These are phyloP conservation scores for Saitoella complicata DNA, from an alignment of 805 yeast genomes.

Conservation along the genomic window DNA sequence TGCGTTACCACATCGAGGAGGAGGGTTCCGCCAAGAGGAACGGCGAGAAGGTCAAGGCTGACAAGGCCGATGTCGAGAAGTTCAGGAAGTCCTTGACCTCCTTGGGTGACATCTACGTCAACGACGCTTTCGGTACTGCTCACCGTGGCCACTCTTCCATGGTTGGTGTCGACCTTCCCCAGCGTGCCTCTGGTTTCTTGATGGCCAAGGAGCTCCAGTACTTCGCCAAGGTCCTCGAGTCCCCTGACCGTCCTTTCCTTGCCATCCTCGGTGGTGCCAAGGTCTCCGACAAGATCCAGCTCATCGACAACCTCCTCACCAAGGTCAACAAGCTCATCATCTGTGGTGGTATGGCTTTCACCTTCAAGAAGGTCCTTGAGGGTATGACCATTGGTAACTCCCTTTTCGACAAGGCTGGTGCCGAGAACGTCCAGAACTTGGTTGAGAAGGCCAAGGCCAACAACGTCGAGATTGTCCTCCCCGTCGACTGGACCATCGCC, in stretches of 20 bases:
- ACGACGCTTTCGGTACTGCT: conserved; percentile 98
- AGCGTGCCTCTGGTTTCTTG: conserved; percentile 97
- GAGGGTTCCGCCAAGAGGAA: conserved; percentile 81
- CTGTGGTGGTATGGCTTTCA: conserved; percentile 99
- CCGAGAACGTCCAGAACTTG: conserved; percentile 83
- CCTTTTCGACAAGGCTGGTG: conserved; percentile 82
- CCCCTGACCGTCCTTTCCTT: conserved; percentile 94
- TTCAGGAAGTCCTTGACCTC: conserved; percentile 85
- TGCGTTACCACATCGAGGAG: conserved; percentile 91
- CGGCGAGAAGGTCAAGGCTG: conserved; percentile 89
- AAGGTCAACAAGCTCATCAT: conserved; percentile 88
- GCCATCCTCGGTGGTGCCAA: conserved; percentile 99
- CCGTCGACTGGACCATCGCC: conserved; percentile 91
- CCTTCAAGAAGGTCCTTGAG: conserved; percentile 88
- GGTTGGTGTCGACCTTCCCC: conserved; percentile 92
- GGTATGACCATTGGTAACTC: conserved; percentile 81
- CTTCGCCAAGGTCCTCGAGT: conserved; percentile 96
- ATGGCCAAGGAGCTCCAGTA: conserved; percentile 93
- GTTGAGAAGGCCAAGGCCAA: conserved; percentile 93
- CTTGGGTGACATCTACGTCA: conserved; percentile 88
- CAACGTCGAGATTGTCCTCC: conserved; percentile 83
- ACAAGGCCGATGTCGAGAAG: conserved; percentile 60
- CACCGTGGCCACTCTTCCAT: conserved; percentile 99
- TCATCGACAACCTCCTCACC: conserved; percentile 83
- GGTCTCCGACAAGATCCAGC: conserved; percentile 96